Conservation (phyloP, 257 asterid genomes). For the Jacaranda copaia region DNA sequence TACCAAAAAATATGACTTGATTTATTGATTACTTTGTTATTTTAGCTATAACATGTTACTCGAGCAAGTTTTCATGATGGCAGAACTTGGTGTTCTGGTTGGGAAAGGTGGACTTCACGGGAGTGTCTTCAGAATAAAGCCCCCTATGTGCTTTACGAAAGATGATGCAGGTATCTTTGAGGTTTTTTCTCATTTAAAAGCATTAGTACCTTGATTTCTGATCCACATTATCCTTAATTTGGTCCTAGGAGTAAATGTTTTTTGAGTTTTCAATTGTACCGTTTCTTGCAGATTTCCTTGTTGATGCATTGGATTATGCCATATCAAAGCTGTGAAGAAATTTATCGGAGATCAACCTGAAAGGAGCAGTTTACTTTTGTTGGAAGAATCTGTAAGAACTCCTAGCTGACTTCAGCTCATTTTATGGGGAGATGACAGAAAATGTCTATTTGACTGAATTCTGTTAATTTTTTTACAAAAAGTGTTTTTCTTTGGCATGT, state of each 20-base stretch:
- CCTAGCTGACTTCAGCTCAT: background rate
- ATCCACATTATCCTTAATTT: background rate
- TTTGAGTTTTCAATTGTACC: background rate
- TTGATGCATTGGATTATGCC: slow-evolving; percentile 83
- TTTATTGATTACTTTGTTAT: background rate
- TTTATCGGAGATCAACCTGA: slow-evolving; percentile 27
- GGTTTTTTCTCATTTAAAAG: background rate
- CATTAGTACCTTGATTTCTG: background rate
- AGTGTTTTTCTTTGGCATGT: background rate
- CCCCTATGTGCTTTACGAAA: slow-evolving; percentile 92
- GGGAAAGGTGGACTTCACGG: slow-evolving; percentile 98
- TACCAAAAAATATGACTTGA: background rate
- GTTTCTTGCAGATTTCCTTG: slow-evolving; percentile 77
- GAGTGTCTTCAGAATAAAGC: slow-evolving; percentile 95
- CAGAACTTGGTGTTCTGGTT: slow-evolving; percentile 88
- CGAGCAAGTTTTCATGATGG: slow-evolving; percentile 27
- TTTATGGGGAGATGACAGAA: background rate
- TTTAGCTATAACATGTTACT: slow-evolving; percentile 10
- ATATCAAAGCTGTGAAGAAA: slow-evolving; percentile 72
- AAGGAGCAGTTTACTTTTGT: background rate
- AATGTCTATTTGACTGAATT: background rate
- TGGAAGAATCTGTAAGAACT: background rate
- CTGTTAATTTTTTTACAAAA: background rate
- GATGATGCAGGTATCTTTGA: slow-evolving; percentile 84
- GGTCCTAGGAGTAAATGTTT: background rate